phyloP scores from a whole-genome alignment of 1,284 basidiomycete genomes.

The Cutaneotrichosporon sp. region DNA sequence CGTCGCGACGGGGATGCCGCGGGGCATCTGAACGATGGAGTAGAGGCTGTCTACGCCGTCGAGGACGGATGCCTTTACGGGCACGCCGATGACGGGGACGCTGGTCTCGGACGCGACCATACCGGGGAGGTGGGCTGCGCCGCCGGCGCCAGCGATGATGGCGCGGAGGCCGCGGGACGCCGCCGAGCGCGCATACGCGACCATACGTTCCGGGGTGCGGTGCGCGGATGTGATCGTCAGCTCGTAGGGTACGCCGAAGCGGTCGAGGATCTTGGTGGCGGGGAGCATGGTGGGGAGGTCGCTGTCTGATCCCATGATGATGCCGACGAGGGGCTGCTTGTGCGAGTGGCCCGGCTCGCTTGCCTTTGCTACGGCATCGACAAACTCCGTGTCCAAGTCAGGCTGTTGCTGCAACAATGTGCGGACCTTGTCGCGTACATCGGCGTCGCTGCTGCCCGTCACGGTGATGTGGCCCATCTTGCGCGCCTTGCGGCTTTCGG shows the following conservation, averaged over 20 bases:
- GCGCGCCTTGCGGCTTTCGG: conserved; percentile 77
- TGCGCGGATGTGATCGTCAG: conserved; percentile 95
- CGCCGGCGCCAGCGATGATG: conserved; percentile 93
- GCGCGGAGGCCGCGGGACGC: conserved; percentile 65
- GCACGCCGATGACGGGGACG: conserved; percentile 92
- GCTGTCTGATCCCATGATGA: conserved; percentile 99
- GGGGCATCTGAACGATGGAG: conserved; percentile 99
- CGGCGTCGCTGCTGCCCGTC: conserved; percentile 74
- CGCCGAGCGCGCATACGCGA: conserved; percentile 75
- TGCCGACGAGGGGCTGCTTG: conserved; percentile 73
- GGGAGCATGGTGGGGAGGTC: conserved; percentile 90
- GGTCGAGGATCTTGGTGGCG: conserved; percentile 76
- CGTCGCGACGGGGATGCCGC: conserved; percentile 93
- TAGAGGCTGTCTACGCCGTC: conserved; percentile 95
- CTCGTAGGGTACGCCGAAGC: conserved; percentile 82
- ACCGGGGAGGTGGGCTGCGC: conserved; percentile 93
- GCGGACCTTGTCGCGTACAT: conserved; percentile 64
- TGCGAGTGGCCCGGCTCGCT: conserved; percentile 52
- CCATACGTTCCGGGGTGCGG: conserved; percentile 82
- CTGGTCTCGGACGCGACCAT: conserved; percentile 96
- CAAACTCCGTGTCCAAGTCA: conserved; percentile 50
- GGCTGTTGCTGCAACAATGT: conserved; percentile 65
- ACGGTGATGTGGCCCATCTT: conserved; percentile 99
- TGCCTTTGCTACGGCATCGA: conserved; percentile 57
- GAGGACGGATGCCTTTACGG: conserved; percentile 87